Evolutionary conservation across 1,139 yeast species (phyloP).

Genomic region (Yamadazyma dendronema): DNA sequence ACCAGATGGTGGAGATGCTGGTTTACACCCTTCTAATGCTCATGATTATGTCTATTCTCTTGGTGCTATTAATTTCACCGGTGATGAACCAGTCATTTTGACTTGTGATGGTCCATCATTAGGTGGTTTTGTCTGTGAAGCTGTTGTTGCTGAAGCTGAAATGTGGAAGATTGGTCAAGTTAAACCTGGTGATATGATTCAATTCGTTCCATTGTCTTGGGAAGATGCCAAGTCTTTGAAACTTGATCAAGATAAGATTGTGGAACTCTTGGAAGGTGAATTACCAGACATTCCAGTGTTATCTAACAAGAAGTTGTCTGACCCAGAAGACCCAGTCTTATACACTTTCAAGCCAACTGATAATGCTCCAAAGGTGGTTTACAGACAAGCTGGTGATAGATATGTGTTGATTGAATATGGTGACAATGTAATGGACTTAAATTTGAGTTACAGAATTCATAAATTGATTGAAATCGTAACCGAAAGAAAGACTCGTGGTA

Average conservation of each 20-base stretch:
- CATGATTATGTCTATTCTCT: slow-evolving; percentile 95
- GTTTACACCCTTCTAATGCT: slow-evolving; percentile 95
- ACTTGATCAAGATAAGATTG: slow-evolving; percentile 52
- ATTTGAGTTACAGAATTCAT: slow-evolving; percentile 80
- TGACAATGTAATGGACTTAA: slow-evolving; percentile 80
- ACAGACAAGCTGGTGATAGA: slow-evolving; percentile 97
- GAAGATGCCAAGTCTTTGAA: slow-evolving; percentile 67
- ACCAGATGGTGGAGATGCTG: slow-evolving; percentile 97
- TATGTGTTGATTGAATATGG: slow-evolving; percentile 91
- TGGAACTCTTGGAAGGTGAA: slow-evolving; percentile 43
- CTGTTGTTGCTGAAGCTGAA: slow-evolving; percentile 92
- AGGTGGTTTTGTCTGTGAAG: slow-evolving; percentile 97
- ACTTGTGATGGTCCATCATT: slow-evolving; percentile 97
- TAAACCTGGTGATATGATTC: slow-evolving; percentile 85
- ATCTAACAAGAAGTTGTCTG: slow-evolving; percentile 15
- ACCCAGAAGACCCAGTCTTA: slow-evolving; percentile 63
- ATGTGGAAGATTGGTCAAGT: slow-evolving; percentile 99
- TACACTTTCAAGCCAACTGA: slow-evolving; percentile 45
- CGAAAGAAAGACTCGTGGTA: slow-evolving; percentile 65
- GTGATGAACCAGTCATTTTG: slow-evolving; percentile 96
- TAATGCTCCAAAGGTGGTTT: slow-evolving; percentile 69
- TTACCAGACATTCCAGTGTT: slow-evolving; percentile 32
- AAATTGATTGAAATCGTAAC: slow-evolving; percentile 73
- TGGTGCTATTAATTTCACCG: slow-evolving; percentile 96
- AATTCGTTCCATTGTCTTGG: slow-evolving; percentile 74